Evolutionary conservation across 257 asterid genomes (phyloP).

Genomic region (Henckelia pumila): DNA sequence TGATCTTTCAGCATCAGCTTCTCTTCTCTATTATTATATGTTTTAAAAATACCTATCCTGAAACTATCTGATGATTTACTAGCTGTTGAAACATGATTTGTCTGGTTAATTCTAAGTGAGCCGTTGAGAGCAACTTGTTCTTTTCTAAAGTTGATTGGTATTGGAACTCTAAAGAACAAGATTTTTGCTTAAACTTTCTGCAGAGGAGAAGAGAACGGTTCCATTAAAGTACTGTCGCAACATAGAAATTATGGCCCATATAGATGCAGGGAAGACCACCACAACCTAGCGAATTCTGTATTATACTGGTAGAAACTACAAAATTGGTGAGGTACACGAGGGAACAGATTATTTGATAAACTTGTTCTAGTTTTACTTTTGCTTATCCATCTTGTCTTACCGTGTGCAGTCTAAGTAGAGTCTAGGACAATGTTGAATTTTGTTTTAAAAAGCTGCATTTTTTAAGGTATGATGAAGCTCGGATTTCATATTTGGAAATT

Average conservation of each 20-base stretch:
- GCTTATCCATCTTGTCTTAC: not conserved
- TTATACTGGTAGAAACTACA: conserved; percentile 92
- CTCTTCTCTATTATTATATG: not conserved
- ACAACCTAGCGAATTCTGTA: conserved; percentile 82
- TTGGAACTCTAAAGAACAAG: conserved; percentile 1
- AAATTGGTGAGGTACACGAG: conserved; percentile 96
- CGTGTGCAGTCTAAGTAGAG: not conserved
- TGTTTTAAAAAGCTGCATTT: not conserved
- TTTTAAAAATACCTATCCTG: conserved; percentile 1
- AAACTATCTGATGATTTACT: conserved; percentile 2
- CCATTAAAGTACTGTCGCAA: conserved; percentile 87
- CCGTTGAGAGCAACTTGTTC: not conserved
- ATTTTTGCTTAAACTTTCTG: conserved; percentile 18
- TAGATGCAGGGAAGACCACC: conserved; percentile 98
- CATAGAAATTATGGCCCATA: conserved; percentile 97
- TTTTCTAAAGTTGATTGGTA: not conserved
- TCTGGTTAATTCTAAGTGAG: not conserved
- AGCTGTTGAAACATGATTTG: not conserved
- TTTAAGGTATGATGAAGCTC: not conserved
- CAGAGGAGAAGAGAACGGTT: conserved; percentile 71
- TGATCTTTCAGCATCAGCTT: not conserved
- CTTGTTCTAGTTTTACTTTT: not conserved
- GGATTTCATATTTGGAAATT: not conserved
- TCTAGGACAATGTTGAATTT: not conserved
- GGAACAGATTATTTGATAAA: conserved; percentile 50